Evolutionary conservation across 371 early-diverging fungal species (phyloP).

Genomic region (Coemansia sp.): DNA sequence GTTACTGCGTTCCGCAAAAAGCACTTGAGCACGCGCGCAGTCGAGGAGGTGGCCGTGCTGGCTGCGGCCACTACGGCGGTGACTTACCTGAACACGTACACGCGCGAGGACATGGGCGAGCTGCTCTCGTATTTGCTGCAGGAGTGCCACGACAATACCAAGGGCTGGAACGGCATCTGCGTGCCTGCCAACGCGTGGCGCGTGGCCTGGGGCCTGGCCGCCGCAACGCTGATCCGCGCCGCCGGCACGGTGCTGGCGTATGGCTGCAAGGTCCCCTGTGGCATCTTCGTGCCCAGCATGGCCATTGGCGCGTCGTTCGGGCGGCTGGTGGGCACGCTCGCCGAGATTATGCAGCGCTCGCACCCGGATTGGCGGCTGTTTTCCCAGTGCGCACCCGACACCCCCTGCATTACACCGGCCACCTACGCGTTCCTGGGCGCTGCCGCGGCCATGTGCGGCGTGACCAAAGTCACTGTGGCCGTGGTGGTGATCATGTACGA

Average conservation of each 20-base stretch:
- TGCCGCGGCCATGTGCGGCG: slow-evolving; percentile 84
- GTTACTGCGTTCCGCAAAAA: slow-evolving; percentile 47
- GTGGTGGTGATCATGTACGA: slow-evolving; percentile 98
- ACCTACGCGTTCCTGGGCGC: slow-evolving; percentile 96
- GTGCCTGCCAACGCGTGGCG: slow-evolving; percentile 40
- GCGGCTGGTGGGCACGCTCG: slow-evolving; percentile 73
- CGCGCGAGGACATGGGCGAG: slow-evolving; percentile 71
- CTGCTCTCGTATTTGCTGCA: slow-evolving; percentile 70
- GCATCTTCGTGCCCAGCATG: slow-evolving; percentile 81
- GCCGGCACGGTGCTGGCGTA: slow-evolving; percentile 72
- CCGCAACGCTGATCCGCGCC: slow-evolving; percentile 68
- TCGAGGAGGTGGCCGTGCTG: slow-evolving; percentile 57
- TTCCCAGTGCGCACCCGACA: slow-evolving; percentile 61
- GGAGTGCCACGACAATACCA: slow-evolving; percentile 59
- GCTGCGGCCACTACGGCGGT: slow-evolving; percentile 67
- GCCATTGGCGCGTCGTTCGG: slow-evolving; percentile 79
- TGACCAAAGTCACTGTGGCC: slow-evolving; percentile 73
- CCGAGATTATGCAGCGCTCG: slow-evolving; percentile 62
- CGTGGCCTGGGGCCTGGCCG: slow-evolving; percentile 53
- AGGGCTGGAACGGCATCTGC: slow-evolving; percentile 48
- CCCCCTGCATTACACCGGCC: slow-evolving; percentile 85
- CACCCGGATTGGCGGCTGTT: slow-evolving; percentile 67
- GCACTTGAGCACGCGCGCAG: slow-evolving; percentile 59
- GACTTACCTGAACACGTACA: slow-evolving; percentile 79
- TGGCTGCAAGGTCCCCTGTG: slow-evolving; percentile 77